A percentile compares a stretch with the other conserved stretches of the same genome.
phyloP scores from a whole-genome alignment of 805 yeast species.

The Teunomyces barrocoloradensis region DNA sequence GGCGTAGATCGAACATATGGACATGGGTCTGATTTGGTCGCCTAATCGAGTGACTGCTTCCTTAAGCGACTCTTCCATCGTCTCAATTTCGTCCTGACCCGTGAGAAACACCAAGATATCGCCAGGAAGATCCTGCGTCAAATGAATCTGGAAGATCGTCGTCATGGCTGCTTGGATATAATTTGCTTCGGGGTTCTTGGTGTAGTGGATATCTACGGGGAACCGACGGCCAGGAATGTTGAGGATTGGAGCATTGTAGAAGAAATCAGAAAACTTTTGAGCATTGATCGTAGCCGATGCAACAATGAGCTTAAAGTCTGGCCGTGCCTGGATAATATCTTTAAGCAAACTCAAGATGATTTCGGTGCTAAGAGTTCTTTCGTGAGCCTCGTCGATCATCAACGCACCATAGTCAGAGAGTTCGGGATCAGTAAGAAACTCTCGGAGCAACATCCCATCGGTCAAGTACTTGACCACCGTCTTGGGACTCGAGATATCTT shows the following conservation, averaged over 20 bases:
- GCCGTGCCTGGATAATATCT: slow-evolving; percentile 58
- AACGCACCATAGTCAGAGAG: slow-evolving; percentile 69
- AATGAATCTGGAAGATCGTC: slow-evolving; percentile 84
- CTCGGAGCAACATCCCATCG: slow-evolving; percentile 91
- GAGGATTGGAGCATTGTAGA: slow-evolving; percentile 80
- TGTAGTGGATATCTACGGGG: slow-evolving; percentile 84
- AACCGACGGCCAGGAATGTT: slow-evolving; percentile 90
- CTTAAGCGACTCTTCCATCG: slow-evolving; percentile 64
- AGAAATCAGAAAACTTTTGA: slow-evolving; percentile 76
- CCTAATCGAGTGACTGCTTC: slow-evolving; percentile 70
- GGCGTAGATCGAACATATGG: slow-evolving; percentile 87
- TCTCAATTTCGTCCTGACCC: slow-evolving; percentile 95
- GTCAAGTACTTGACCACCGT: slow-evolving; percentile 89
- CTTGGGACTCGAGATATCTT: slow-evolving; percentile 58
- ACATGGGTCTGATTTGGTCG: slow-evolving; percentile 53
- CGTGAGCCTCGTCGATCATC: slow-evolving; percentile 97
- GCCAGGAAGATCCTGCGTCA: slow-evolving; percentile 62
- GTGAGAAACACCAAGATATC: slow-evolving; percentile 90
- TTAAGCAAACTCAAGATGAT: slow-evolving; percentile 75
- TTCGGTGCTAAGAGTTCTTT: slow-evolving; percentile 91
- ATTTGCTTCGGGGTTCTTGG: slow-evolving; percentile 85
- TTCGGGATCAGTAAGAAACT: slow-evolving; percentile 74
- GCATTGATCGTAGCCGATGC: slow-evolving; percentile 97
- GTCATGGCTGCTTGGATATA: slow-evolving; percentile 86
- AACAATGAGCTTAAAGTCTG: slow-evolving; percentile 71